Evolutionary conservation across 345 rosid species (phyloP).

Genomic region (Hypericum perforatum): DNA sequence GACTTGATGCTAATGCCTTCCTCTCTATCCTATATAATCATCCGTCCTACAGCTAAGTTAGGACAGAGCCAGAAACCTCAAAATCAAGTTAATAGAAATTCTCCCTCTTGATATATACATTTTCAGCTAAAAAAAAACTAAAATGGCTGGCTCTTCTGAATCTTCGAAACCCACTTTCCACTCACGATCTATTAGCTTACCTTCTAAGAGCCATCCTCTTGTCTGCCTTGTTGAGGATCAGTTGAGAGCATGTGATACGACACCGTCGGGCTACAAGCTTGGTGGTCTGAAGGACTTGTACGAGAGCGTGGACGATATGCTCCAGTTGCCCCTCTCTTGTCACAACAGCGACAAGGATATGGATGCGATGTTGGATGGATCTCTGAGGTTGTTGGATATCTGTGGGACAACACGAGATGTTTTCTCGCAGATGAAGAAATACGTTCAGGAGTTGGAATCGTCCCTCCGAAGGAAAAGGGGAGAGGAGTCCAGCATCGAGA

Average conservation of each 20-base stretch:
- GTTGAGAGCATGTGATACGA: conserved; percentile 9
- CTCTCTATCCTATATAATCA: too few relatives aligned
- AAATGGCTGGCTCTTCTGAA: too few relatives aligned
- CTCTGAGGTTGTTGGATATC: conserved; percentile 29
- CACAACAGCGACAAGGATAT: neutral
- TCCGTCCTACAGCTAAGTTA: too few relatives aligned
- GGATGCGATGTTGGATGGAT: conserved; percentile 33
- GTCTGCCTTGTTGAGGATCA: conserved; percentile 13
- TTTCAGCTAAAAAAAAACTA: too few relatives aligned
- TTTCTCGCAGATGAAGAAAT: conserved; percentile 24
- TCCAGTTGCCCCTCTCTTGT: conserved; percentile 18
- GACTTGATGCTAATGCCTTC: too few relatives aligned
- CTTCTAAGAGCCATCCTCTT: conserved; percentile 16
- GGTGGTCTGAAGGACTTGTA: conserved; percentile 25
- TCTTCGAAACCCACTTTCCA: conserved; percentile 6
- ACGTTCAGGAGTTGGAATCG: conserved; percentile 21
- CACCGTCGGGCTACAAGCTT: conserved; percentile 15
- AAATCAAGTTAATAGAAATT: too few relatives aligned
- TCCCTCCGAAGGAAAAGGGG: conserved; percentile 27
- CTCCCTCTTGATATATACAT: too few relatives aligned
- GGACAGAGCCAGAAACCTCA: too few relatives aligned
- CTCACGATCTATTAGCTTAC: conserved; percentile 19
- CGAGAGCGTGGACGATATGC: conserved; percentile 21
- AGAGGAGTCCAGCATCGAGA: conserved; percentile 6
- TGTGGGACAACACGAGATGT: conserved; percentile 30